These are phyloP conservation scores for Candida xyloterini DNA, from an alignment of 805 yeast species.

Conservation along the genomic window DNA sequence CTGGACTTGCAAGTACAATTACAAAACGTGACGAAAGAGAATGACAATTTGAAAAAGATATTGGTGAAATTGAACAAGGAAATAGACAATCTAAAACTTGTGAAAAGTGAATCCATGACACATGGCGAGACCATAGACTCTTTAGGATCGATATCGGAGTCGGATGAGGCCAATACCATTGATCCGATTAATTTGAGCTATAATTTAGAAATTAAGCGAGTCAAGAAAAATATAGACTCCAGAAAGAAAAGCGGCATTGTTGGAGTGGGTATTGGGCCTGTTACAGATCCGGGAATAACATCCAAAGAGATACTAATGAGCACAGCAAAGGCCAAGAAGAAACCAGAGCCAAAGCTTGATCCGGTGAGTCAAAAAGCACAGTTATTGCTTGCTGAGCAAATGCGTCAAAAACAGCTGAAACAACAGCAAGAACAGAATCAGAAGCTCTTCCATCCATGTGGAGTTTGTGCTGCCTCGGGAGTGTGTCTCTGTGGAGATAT, in stretches of 20 bases:
- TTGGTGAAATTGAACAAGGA: slow-evolving; percentile 39
- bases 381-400: slow-evolving; percentile 20
- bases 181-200: slow-evolving; percentile 35
- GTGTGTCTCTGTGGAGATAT: slow-evolving; percentile 4
- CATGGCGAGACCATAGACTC: not conserved
- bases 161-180: slow-evolving; percentile 22
- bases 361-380: slow-evolving; percentile 22
- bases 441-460: slow-evolving; percentile 11
- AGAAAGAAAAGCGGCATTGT: slow-evolving; percentile 3
- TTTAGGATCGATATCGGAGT: not conserved
- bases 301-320: slow-evolving; percentile 27
- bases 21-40: slow-evolving; percentile 42
- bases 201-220: slow-evolving; percentile 30
- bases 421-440: slow-evolving; percentile 13
- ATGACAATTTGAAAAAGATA: slow-evolving; percentile 41
- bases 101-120: slow-evolving; percentile 19
- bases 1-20: slow-evolving; percentile 36
- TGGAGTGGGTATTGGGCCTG: slow-evolving; percentile 6
- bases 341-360: slow-evolving; percentile 20
- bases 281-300: slow-evolving; percentile 17
- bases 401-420: slow-evolving; percentile 20
- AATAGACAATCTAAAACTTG: slow-evolving; percentile 32
- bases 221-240: slow-evolving; percentile 17
- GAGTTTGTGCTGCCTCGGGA: slow-evolving; percentile 6
- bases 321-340: slow-evolving; percentile 12